Base-by-base conservation (phyloP, 2,329 filamentous ascomycete species). In the Fusarium lyarnte region DNA sequence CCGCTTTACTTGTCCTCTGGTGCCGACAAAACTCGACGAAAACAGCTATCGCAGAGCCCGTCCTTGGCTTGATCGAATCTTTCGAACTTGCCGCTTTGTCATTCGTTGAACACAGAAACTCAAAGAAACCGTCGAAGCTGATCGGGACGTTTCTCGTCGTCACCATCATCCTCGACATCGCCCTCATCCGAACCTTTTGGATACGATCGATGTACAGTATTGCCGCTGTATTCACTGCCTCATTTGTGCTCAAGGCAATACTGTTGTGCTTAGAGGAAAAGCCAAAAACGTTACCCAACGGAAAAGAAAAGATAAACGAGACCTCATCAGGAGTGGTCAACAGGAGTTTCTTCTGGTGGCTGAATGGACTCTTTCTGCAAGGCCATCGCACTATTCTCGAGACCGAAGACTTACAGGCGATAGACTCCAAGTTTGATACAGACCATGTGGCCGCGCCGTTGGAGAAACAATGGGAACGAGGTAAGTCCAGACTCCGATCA, bases 301-400 rank as follows among this genome's bases (percentile, higher is more conserved):
- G 76, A n/a, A 74, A 73, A 10, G 46, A 76, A n/a, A 66, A 72
- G 41, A 57, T 77, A 23, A 58, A 70, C 0, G 83, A 85, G 64
- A 77, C 76, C 0, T 81, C 79, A 1, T 78, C 78, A 1, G 81
- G 81, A 0, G 52, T 81, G 14, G 66, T 83, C 11, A 82, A 73
- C 43, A 70, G 80, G n/a, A 79, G 77, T 17, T 42, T 82, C 7
- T 82, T 82, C 49, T 80, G 78, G 79, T 83, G 81, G 81, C 58
- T 83, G 17, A 82, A 82, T 33, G 23, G 54, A 3, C 58, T 83
- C 10, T 76, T 83, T 29, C 53, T 70, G 3, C 57, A 64, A 21
- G 81, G 80, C 12, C 74, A 75, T 43, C 69, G 61, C 10, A 58
- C 57, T 0, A 29, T 78, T 17, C 70, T 82, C 3, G 70, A 68